phyloP scores from a whole-genome alignment of 2,329 filamentous ascomycete genomes.

The Venturia aucupariae region DNA sequence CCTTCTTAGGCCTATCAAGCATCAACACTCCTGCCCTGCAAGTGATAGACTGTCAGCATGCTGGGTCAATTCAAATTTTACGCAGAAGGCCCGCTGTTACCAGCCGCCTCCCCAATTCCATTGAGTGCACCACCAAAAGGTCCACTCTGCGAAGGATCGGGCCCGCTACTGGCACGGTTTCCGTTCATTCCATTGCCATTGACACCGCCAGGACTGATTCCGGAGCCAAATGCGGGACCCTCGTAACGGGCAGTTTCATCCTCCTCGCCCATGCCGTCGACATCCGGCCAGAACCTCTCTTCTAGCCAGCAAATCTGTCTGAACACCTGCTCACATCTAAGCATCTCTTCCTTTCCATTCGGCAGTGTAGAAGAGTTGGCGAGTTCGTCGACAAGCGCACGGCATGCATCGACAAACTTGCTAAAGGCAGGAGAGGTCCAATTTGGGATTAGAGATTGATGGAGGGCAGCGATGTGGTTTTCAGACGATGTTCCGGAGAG shows the following conservation, averaged over 20 bases:
- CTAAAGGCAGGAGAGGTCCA: constrained; percentile 41
- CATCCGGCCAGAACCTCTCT: constrained; percentile 41
- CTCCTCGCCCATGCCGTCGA: constrained; percentile 41
- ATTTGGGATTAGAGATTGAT: constrained; percentile 42
- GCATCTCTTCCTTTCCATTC: constrained; percentile 40
- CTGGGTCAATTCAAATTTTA: not conserved
- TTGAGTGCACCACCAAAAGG: constrained; percentile 13
- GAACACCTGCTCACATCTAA: constrained; percentile 38
- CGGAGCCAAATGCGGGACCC: not conserved
- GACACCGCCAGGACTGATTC: not conserved
- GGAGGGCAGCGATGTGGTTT: constrained; percentile 38
- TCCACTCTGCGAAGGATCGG: constrained; percentile 1
- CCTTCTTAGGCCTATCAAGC: not conserved
- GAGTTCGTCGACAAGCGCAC: constrained; percentile 40
- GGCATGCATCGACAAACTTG: constrained; percentile 42
- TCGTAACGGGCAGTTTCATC: constrained; percentile 23
- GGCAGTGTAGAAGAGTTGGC: constrained; percentile 38
- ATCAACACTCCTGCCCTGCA: not conserved
- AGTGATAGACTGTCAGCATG: not conserved
- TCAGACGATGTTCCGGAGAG: constrained; percentile 30
- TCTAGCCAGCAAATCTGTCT: constrained; percentile 39
- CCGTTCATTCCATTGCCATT: constrained; percentile 9
- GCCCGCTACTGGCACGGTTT: not conserved
- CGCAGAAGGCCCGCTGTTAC: not conserved
- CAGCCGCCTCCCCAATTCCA: constrained; percentile 9